A percentile compares a stretch with the other conserved stretches of the same genome.
Conservation (phyloP, 2,329 filamentous ascomycete species). For the Mycosphaerella sp. region DNA sequence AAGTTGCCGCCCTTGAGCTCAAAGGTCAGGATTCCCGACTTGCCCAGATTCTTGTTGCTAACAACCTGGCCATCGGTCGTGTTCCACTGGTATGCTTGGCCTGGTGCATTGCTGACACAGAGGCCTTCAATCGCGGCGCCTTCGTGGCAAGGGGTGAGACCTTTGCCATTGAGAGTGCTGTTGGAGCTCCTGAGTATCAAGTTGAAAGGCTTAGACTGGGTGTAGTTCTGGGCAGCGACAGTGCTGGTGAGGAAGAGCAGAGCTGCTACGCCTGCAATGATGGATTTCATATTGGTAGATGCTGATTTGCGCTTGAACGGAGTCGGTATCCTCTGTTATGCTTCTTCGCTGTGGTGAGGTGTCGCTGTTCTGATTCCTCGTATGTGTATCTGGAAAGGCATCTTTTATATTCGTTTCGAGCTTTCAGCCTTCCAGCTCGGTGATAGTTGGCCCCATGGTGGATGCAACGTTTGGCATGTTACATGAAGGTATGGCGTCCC, state of each 20-base stretch:
- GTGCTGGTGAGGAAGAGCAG: slow-evolving; percentile 23
- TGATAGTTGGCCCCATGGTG: neutral
- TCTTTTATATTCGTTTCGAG: neutral
- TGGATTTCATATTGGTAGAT: slow-evolving; percentile 15
- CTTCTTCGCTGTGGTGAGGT: neutral
- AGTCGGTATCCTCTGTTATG: neutral
- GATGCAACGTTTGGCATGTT: slow-evolving; percentile 1
- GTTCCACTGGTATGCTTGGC: slow-evolving; percentile 22
- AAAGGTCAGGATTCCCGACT: slow-evolving; percentile 25
- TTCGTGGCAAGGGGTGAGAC: slow-evolving; percentile 42
- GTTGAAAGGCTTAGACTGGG: slow-evolving; percentile 40
- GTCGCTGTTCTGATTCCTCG: neutral
- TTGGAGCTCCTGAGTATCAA: slow-evolving; percentile 38
- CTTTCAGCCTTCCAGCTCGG: slow-evolving; percentile 1
- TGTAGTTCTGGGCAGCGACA: slow-evolving; percentile 30
- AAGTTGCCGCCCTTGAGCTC: slow-evolving; percentile 32
- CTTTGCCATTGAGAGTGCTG: slow-evolving; percentile 34
- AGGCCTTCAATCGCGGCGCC: slow-evolving; percentile 46
- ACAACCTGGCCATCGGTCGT: slow-evolving; percentile 13
- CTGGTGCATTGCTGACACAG: slow-evolving; percentile 31
- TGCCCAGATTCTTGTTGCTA: slow-evolving; percentile 31
- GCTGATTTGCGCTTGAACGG: neutral
- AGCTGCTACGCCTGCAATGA: slow-evolving; percentile 8
- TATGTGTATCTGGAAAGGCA: neutral
- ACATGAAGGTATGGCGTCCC: neutral